Base-by-base conservation (phyloP, 2,329 filamentous ascomycete species). In the Aspergillus terreus region DNA sequence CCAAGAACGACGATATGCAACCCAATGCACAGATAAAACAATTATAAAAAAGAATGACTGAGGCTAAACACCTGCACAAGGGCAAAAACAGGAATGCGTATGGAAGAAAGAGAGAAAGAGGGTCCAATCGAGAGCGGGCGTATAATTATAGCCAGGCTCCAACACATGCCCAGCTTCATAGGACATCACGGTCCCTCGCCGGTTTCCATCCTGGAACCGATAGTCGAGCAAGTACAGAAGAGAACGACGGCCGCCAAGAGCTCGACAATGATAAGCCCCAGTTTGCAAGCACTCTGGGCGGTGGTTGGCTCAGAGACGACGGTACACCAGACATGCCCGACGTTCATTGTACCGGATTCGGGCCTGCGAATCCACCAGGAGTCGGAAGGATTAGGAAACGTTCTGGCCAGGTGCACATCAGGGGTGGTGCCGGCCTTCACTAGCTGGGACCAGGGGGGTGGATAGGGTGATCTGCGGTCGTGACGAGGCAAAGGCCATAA, bases 281-380 rank as follows among this genome's bases (percentile, higher is more conserved):
- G 35, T 4, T 21, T 21, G 11, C 15, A 7, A 21, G 14, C 40
- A 48, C 40, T 42, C 49, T 46, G 51, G 47, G 35, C 44, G 45
- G 27, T 33, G 52, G 54, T 52, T 56, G 49, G 54, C 49, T 52
- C 43, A 46, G 49, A 23, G 35, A 19, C 35, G 40, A 40, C 30
- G 25, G 46, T 40, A 46, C 27, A 50, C 35, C 30, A 36, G 23
- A 27, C 49, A 46, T 35, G 33, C 47, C 44, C 44, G 44, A 54
- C 47, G 32, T 44, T 50, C 36, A 41, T 46, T 47, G 47, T 50
- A 19, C 49, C 52, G 41, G 45, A 44, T 42, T 45, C 35, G 48
- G 46, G 46, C 40, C 33, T 17, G n/a, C 10, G 25, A 48, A n/a
- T 21, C 49, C 54, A 49, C 49, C 19, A 32, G 12, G 47, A 46